phyloP scores from a whole-genome alignment of 2,329 filamentous ascomycete genomes.

The Septoria petroselini region DNA sequence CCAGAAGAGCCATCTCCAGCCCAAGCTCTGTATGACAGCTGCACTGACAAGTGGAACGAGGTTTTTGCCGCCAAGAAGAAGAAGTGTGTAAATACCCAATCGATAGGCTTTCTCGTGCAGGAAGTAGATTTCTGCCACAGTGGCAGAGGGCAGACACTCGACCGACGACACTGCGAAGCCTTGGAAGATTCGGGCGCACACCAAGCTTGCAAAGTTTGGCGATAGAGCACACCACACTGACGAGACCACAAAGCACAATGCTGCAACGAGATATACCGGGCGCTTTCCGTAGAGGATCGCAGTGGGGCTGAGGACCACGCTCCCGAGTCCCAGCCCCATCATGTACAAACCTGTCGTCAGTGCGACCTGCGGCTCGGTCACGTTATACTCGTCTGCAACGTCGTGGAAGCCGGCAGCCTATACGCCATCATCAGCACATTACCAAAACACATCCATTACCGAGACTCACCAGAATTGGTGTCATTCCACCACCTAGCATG shows the following conservation, averaged over 20 bases:
- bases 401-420: conserved; percentile 79
- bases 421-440: too few relatives aligned
- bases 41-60: conserved; percentile 83
- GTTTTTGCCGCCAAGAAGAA: conserved; percentile 82
- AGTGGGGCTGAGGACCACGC: conserved; percentile 79
- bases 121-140: conserved; percentile 95
- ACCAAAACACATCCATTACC: too few relatives aligned
- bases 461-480: conserved; percentile 61
- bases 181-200: conserved; percentile 80
- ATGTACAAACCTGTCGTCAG: conserved; percentile 91
- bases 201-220: conserved; percentile 72
- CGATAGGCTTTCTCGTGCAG: conserved; percentile 90
- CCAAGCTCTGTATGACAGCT: conserved; percentile 70
- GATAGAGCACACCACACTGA: conserved; percentile 85
- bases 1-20: conserved; percentile 65
- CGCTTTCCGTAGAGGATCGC: conserved; percentile 89
- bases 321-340: conserved; percentile 85
- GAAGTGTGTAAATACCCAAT: conserved; percentile 85
- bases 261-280: conserved; percentile 78
- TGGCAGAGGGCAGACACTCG: conserved; percentile 88
- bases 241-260: conserved; percentile 72
- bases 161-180: conserved; percentile 85
- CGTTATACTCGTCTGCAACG: conserved; percentile 64
- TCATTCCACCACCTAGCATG: conserved; percentile 90
- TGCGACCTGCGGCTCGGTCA: conserved; percentile 70